phyloP scores from a whole-genome alignment of 2,329 filamentous ascomycete species.

The Lomentospora prolificans region DNA sequence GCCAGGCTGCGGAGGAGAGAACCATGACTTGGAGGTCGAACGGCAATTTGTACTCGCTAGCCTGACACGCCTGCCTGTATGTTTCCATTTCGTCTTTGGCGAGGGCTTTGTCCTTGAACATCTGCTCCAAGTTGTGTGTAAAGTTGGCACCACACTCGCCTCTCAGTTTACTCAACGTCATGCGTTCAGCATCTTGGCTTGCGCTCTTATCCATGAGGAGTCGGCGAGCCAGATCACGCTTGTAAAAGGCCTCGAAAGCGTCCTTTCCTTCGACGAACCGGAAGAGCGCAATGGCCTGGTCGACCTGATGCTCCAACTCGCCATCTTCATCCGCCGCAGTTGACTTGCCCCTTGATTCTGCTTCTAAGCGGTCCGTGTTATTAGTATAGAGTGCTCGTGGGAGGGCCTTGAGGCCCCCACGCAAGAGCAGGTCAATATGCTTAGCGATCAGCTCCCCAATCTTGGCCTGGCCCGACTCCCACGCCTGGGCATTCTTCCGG shows the following conservation, averaged over 20 bases:
- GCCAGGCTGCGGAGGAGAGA: conserved; percentile 87
- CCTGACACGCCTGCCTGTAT: conserved; percentile 49
- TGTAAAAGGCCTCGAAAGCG: conserved; percentile 98
- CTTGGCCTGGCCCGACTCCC: conserved; percentile 79
- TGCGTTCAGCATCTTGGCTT: conserved; percentile 88
- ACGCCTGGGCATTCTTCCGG: conserved; percentile 60
- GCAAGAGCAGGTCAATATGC: conserved; percentile 81
- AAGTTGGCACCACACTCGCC: conserved; percentile 89
- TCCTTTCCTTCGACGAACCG: conserved; percentile 96
- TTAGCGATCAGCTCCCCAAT: conserved; percentile 98
- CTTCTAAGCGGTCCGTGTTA: conserved; percentile 43
- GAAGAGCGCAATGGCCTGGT: conserved; percentile 89
- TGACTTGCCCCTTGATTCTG: conserved; percentile 52
- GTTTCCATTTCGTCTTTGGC: conserved; percentile 86
- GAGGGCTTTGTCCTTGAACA: conserved; percentile 98
- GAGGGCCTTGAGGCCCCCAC: conserved; percentile 77
- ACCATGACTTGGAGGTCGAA: conserved; percentile 67
- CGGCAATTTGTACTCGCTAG: background rate
- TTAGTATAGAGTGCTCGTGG: conserved; percentile 59
- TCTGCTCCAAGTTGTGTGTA: conserved; percentile 94
- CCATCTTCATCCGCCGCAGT: conserved; percentile 78
- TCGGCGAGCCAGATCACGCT: conserved; percentile 85
- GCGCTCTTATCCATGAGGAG: conserved; percentile 87
- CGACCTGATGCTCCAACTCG: conserved; percentile 83
- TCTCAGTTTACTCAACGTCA: conserved; percentile 86